Conservation (phyloP, 768 basidiomycete species). For the Pleurotus eryngii region DNA sequence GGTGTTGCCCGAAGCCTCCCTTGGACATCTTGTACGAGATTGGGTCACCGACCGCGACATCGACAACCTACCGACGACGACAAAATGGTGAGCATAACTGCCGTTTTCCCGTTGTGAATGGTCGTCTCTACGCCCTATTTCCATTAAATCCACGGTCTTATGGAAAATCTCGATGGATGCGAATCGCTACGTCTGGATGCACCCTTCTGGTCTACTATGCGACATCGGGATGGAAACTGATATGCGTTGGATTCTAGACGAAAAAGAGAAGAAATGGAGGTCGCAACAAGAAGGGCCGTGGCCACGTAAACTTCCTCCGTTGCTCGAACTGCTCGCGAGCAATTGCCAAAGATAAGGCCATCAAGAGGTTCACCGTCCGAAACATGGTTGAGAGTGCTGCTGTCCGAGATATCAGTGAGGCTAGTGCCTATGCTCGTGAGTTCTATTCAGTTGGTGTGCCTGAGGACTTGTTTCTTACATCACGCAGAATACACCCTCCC, state of each 20-base stretch:
- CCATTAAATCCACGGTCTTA: neutral
- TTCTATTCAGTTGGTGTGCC: conserved; percentile 9
- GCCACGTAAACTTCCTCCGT: conserved; percentile 90
- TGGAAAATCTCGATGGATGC: neutral
- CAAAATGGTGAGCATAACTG: conserved; percentile 6
- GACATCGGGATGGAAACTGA: neutral
- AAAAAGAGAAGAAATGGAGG: conserved; percentile 99
- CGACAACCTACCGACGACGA: conserved; percentile 4
- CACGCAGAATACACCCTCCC: conserved; percentile 87
- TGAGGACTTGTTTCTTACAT: neutral
- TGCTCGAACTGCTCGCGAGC: conserved; percentile 99
- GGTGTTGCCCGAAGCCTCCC: too few species aligned
- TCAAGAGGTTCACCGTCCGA: conserved; percentile 98
- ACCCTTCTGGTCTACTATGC: neutral
- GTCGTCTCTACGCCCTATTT: too few species aligned
- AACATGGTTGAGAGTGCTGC: conserved; percentile 99
- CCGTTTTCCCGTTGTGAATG: too few species aligned
- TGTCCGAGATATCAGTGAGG: conserved; percentile 95
- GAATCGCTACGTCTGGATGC: neutral
- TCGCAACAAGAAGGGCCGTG: conserved; percentile 99
- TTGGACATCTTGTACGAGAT: too few species aligned
- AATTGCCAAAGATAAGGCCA: conserved; percentile 98
- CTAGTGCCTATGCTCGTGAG: conserved; percentile 87
- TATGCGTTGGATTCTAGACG: conserved; percentile 52
- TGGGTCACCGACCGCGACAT: neutral